Conservation (phyloP, 2,329 filamentous ascomycete genomes). For the Fusarium sp. region DNA sequence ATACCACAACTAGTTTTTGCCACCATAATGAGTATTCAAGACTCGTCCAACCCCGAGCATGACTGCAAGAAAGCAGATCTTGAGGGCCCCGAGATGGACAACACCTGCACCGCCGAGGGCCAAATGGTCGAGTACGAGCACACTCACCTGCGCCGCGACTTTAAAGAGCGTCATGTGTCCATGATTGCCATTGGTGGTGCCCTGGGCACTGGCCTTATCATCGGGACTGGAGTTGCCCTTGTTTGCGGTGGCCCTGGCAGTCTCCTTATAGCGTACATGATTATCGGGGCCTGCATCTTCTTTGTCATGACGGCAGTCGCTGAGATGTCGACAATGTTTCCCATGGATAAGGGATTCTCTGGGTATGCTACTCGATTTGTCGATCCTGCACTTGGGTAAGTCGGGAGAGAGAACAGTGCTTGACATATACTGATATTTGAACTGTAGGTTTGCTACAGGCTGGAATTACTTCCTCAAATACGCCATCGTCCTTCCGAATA, state of each 20-base stretch:
- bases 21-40: not conserved
- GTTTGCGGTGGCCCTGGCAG: not conserved
- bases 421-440: not conserved
- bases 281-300: slow-evolving; percentile 63
- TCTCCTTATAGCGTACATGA: slow-evolving; percentile 42
- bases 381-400: slow-evolving; percentile 33
- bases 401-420: not conserved
- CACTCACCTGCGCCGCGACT: not conserved
- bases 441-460: not conserved
- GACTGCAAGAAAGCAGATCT: not conserved
- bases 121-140: not conserved
- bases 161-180: slow-evolving; percentile 5
- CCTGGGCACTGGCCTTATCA: not conserved
- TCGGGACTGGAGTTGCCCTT: not conserved
- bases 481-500: not conserved
- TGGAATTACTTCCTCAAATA: not conserved
- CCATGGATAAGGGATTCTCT: slow-evolving; percentile 44
- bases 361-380: slow-evolving; percentile 47
- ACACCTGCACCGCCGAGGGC: not conserved
- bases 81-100: not conserved
- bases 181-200: slow-evolving; percentile 1
- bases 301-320: slow-evolving; percentile 63
- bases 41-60: not conserved
- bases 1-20: not conserved
- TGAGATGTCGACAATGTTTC: slow-evolving; percentile 48